These are phyloP conservation scores for Cubamyces lactineus DNA, from an alignment of 768 basidiomycete genomes.

Conservation along the genomic window DNA sequence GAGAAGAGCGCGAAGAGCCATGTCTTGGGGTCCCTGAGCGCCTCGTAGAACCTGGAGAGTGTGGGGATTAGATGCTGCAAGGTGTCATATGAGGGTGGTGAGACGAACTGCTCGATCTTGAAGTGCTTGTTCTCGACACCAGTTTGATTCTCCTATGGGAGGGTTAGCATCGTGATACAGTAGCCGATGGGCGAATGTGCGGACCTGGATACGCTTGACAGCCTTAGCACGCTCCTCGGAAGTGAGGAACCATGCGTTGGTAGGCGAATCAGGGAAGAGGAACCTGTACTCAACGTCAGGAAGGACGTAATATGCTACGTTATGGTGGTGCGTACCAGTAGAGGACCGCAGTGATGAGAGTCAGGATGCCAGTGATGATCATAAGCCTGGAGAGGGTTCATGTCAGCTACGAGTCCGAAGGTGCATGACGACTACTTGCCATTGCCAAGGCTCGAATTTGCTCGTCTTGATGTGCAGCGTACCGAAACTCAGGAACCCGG, in stretches of 20 bases:
- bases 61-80: neutral
- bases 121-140: slow-evolving; percentile 83
- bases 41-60: slow-evolving; percentile 61
- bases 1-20: slow-evolving; percentile 78
- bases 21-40: slow-evolving; percentile 68
- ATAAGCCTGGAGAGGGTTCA: slow-evolving; percentile 51
- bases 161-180: neutral
- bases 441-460: slow-evolving; percentile 73
- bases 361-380: slow-evolving; percentile 67
- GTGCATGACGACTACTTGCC: slow-evolving; percentile 39
- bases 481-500: slow-evolving; percentile 72
- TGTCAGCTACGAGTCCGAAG: neutral
- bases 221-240: slow-evolving; percentile 64
- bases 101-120: slow-evolving; percentile 76
- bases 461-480: slow-evolving; percentile 59
- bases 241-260: slow-evolving; percentile 76
- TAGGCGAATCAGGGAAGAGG: slow-evolving; percentile 75
- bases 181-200: neutral
- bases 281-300: slow-evolving; percentile 44
- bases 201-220: slow-evolving; percentile 64
- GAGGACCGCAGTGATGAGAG: slow-evolving; percentile 50
- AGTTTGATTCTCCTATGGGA: slow-evolving; percentile 66
- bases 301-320: too few species aligned
- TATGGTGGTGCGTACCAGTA: slow-evolving; percentile 49
- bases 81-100: too few species aligned